These are phyloP conservation scores for Sugiyamaella sp. DNA, from an alignment of 1,139 yeast species.

Conservation along the genomic window DNA sequence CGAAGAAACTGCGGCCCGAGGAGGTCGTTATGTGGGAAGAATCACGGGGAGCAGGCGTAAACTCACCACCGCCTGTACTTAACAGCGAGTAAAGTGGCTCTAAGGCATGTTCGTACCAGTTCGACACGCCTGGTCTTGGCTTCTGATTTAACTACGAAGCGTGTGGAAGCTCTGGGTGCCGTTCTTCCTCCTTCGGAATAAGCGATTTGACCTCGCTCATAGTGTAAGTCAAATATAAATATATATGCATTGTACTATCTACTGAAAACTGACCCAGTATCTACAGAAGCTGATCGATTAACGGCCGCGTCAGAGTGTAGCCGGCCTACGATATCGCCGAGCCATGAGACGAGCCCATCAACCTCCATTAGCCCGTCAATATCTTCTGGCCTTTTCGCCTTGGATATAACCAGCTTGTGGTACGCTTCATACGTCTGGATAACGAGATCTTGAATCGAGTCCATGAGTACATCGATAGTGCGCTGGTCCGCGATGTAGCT, in stretches of 20 bases:
- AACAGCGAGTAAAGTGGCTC: too few species aligned
- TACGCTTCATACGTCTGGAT: constrained; percentile 53
- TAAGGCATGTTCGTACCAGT: too few species aligned
- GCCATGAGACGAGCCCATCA: constrained; percentile 56
- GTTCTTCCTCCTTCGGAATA: too few species aligned
- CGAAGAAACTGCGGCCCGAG: neutral
- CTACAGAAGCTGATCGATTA: neutral
- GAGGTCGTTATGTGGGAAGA: too few species aligned
- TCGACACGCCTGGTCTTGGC: too few species aligned
- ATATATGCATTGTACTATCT: neutral
- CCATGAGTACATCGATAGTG: constrained; percentile 54
- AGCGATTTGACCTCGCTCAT: neutral
- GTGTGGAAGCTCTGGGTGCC: too few species aligned
- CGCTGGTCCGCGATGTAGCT: constrained; percentile 51
- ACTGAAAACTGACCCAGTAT: constrained; percentile 3
- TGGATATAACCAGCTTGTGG: constrained; percentile 40
- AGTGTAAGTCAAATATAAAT: neutral
- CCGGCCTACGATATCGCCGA: constrained; percentile 49
- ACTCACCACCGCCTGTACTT: too few species aligned
- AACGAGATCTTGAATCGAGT: constrained; percentile 61
- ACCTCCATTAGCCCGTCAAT: constrained; percentile 55
- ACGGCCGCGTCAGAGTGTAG: constrained; percentile 26
- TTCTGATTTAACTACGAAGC: too few species aligned
- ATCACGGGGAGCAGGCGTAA: too few species aligned
- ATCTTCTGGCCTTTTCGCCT: constrained; percentile 29